Percentiles rank a stretch among this genome's conserved stretches.
Evolutionary conservation across 1,284 basidiomycete species (phyloP).

Genomic region (Lentinula novae-zelandiae): DNA sequence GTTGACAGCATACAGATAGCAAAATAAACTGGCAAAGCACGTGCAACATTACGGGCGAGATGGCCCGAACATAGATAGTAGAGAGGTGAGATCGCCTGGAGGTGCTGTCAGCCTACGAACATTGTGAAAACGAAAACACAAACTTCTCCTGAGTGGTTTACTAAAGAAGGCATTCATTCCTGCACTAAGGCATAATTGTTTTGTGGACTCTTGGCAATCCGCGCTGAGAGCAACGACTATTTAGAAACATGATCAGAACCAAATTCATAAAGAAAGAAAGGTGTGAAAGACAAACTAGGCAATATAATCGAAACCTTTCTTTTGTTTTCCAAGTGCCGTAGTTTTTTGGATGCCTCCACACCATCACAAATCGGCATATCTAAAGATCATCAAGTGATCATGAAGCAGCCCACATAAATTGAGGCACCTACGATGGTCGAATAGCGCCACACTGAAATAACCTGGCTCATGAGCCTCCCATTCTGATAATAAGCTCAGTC

Average conservation of each 20-base stretch:
- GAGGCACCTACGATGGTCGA: conserved; percentile 60
- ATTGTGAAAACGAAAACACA: conserved; percentile 20
- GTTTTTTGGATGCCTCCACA: conserved; percentile 63
- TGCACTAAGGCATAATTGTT: conserved; percentile 65
- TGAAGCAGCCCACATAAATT: not conserved
- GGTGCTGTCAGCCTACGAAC: not conserved
- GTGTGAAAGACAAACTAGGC: conserved; percentile 44
- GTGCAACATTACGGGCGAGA: conserved; percentile 7
- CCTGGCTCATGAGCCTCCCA: conserved; percentile 67
- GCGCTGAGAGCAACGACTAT: conserved; percentile 68
- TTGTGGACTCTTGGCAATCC: conserved; percentile 71
- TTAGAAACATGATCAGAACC: not conserved
- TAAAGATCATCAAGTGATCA: conserved; percentile 21
- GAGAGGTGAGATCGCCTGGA: conserved; percentile 37
- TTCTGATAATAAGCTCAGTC: conserved; percentile 31
- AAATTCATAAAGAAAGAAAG: not conserved
- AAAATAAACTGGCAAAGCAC: not conserved
- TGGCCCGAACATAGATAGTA: conserved; percentile 45
- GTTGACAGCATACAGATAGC: not conserved
- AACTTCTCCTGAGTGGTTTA: conserved; percentile 63
- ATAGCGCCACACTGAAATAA: conserved; percentile 63
- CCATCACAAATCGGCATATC: conserved; percentile 77
- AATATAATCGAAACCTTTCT: conserved; percentile 44
- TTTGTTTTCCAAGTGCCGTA: conserved; percentile 56
- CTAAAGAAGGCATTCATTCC: conserved; percentile 73